Evolutionary conservation across 371 early-diverging fungal genomes (phyloP).

Genomic region (Haplosporangium sp.): DNA sequence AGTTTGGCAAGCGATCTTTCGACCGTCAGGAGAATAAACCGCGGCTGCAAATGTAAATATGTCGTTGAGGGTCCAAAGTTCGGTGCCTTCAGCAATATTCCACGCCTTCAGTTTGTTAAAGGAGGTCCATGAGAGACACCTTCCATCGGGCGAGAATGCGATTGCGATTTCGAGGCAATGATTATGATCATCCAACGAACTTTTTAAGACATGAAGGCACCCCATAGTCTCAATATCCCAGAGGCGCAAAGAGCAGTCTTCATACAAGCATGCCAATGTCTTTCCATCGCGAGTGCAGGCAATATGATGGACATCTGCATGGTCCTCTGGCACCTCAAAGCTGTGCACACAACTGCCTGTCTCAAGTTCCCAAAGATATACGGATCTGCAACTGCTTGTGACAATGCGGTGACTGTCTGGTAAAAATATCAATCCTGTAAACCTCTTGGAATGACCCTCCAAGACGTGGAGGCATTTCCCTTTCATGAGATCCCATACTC

Average conservation of each 20-base stretch:
- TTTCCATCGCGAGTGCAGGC: neutral
- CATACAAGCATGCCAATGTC: neutral
- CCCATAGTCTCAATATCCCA: neutral
- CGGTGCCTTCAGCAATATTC: no score
- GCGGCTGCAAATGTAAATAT: no score
- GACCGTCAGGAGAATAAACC: no score
- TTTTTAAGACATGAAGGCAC: slow-evolving; percentile 2
- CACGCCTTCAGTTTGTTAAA: no score
- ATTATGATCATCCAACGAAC: neutral
- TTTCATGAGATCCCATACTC: slow-evolving; percentile 37
- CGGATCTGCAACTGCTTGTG: slow-evolving; percentile 4
- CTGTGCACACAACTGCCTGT: slow-evolving; percentile 8
- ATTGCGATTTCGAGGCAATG: no score
- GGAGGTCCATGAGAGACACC: neutral
- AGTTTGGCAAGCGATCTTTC: neutral
- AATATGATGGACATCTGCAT: neutral
- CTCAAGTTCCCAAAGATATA: slow-evolving; percentile 19
- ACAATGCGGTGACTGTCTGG: neutral
- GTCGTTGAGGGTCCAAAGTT: no score
- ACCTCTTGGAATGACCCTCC: neutral
- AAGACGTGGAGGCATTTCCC: neutral
- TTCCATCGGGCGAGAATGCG: neutral
- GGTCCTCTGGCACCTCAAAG: slow-evolving; percentile 1
- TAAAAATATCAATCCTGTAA: no score
- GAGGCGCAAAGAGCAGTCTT: slow-evolving; percentile 3